Percentiles rank a stretch among this genome's conserved stretches.
phyloP scores from a whole-genome alignment of 1,139 yeast genomes.

The Saccharomycopsis hybrid region DNA sequence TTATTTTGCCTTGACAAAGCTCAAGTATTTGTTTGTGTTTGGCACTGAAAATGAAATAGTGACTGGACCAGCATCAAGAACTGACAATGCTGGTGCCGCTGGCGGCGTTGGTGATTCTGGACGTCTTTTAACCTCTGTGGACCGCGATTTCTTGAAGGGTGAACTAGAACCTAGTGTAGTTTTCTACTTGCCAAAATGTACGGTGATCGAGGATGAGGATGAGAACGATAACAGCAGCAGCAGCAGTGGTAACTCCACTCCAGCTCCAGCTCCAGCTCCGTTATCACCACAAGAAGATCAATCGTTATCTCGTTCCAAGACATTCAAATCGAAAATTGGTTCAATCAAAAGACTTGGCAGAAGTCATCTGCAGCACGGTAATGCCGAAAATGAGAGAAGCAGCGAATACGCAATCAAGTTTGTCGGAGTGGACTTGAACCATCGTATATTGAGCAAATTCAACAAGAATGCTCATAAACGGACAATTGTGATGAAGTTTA shows the following conservation, averaged over 20 bases:
- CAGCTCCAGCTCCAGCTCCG: slow-evolving; percentile 2
- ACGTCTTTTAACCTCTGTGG: slow-evolving; percentile 14
- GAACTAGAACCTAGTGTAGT: slow-evolving; percentile 17
- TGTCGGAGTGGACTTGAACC: slow-evolving; percentile 20
- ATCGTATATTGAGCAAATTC: slow-evolving; percentile 16
- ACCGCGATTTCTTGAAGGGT: slow-evolving; percentile 17
- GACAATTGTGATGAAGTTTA: slow-evolving; percentile 19
- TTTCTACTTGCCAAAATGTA: slow-evolving; percentile 19
- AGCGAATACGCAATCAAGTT: slow-evolving; percentile 15
- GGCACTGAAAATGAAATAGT: slow-evolving; percentile 17
- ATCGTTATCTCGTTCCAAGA: neutral
- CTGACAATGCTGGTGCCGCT: slow-evolving; percentile 10
- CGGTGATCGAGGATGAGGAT: slow-evolving; percentile 15
- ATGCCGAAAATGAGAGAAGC: neutral
- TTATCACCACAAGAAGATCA: neutral
- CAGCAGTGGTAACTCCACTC: neutral
- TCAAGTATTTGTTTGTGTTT: slow-evolving; percentile 19
- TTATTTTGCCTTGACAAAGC: slow-evolving; percentile 19
- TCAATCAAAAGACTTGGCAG: slow-evolving; percentile 9
- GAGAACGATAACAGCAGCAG: neutral
- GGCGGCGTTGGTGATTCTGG: slow-evolving; percentile 9
- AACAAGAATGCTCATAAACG: slow-evolving; percentile 20
- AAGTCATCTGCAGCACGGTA: neutral
- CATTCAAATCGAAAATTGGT: slow-evolving; percentile 19
- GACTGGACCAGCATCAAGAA: neutral